phyloP scores from a whole-genome alignment of 2,329 filamentous ascomycete species.

The Aspergillus sp. region DNA sequence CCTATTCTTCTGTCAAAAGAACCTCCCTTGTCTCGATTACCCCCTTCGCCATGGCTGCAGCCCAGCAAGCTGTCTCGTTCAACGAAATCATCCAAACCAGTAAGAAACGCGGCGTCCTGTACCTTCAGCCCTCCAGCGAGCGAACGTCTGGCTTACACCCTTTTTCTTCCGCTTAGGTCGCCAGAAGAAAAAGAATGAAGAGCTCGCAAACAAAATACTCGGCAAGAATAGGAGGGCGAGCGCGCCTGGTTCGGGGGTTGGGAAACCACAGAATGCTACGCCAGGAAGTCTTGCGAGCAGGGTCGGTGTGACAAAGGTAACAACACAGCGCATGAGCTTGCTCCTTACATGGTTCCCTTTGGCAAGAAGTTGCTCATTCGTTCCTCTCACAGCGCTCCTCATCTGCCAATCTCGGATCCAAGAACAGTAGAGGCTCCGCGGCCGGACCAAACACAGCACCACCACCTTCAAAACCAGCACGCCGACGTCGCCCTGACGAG shows the following conservation, averaged over 20 bases:
- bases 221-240: constrained; percentile 57
- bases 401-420: constrained; percentile 45
- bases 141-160: constrained; percentile 4
- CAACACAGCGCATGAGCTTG: constrained; percentile 7
- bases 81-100: constrained; percentile 58
- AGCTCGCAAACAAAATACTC: constrained; percentile 63
- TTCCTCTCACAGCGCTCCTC: constrained; percentile 40
- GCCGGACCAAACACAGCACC: constrained; percentile 25
- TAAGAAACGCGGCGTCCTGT: constrained; percentile 32
- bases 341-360: background rate
- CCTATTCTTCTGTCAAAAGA: background rate
- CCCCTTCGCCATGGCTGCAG: constrained; percentile 39
- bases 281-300: constrained; percentile 61
- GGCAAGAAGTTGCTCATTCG: constrained; percentile 4
- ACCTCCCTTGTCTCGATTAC: background rate
- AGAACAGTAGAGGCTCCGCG: constrained; percentile 41
- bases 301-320: constrained; percentile 63
- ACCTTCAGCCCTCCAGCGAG: constrained; percentile 7
- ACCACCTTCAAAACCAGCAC: constrained; percentile 32
- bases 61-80: constrained; percentile 49
- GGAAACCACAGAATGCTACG: constrained; percentile 47
- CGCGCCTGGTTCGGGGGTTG: constrained; percentile 49
- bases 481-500: constrained; percentile 40
- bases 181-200: constrained; percentile 59
- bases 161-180: constrained; percentile 47